Base-by-base conservation (phyloP, 1,284 basidiomycete genomes). In the Mixia osmundae region DNA sequence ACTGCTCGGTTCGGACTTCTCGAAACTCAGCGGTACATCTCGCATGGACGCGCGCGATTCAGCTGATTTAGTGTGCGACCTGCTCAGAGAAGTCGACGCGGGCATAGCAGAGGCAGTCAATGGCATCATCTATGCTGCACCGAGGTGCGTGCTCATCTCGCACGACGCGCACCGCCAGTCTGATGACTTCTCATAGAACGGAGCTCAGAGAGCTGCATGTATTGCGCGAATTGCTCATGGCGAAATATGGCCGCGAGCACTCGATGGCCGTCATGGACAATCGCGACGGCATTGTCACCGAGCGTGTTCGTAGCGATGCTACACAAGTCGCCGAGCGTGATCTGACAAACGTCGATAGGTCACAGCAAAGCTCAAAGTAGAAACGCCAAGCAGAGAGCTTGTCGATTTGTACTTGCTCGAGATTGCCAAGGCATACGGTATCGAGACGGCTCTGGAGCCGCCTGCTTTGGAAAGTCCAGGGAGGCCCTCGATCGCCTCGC, bases 171-270 rank as follows among this genome's bases (percentile, higher is more conserved):
- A 24, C 11, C 25, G 16, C 25, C 32, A 14, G n/a, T n/a, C 15
- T 8, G n/a, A 3, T 29, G 16, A n/a, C 27, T 43, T 15, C 25
- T 23, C 12, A 20, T 14, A 12, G 16, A 15, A 48, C 47, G 7
- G 57, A 59, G 41, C 34, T 56, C 6, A 39, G 54, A 74, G 89
- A 97, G 56, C 67, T 97, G 24, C 80, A 91, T 48, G 62, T 82
- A 25, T 60, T 95, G 26, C 71, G 87, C 28, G 85, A 95, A 53
- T 70, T 94, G 54, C 67, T 97, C 39, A 79, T 89, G 75, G 76
- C 85, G 57, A 91, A 80, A 57, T 87, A 71, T 51, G 78, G 80
- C 11, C 67, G 80, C 15, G 82, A 89, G 16, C 85, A 76, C 50
- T 68, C 78, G 9, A 49, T 68, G 18, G 68, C 65, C 15, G 71